Percentiles rank a stretch among this genome's conserved stretches.
phyloP scores from a whole-genome alignment of 2,329 filamentous ascomycete genomes.

The Fusarium globosum region DNA sequence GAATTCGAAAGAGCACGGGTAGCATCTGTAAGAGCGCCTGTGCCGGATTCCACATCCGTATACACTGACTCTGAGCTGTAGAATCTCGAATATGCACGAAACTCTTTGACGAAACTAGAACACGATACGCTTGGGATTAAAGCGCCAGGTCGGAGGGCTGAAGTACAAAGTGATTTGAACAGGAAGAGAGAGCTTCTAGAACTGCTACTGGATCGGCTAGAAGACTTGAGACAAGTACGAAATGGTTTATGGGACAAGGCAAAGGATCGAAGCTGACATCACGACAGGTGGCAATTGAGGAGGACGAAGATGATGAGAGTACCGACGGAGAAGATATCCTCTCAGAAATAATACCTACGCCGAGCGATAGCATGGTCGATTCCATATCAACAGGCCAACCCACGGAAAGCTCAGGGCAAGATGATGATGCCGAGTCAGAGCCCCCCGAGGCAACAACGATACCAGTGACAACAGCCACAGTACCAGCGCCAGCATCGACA shows the following conservation, averaged over 20 bases:
- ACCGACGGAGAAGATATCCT: constrained; percentile 69
- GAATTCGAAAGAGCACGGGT: constrained; percentile 70
- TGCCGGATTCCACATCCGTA: not conserved
- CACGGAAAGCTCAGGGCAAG: constrained; percentile 35
- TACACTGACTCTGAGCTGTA: constrained; percentile 46
- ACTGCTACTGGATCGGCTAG: constrained; percentile 71
- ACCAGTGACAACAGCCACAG: constrained; percentile 13
- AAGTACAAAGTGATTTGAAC: constrained; percentile 72
- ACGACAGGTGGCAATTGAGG: constrained; percentile 48
- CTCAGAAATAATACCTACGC: constrained; percentile 64
- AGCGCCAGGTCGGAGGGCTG: constrained; percentile 66
- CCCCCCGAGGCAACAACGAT: constrained; percentile 56
- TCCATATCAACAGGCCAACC: constrained; percentile 49
- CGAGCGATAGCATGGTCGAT: constrained; percentile 62
- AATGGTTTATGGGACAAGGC: not conserved
- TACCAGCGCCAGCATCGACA: constrained; percentile 17
- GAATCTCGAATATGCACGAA: constrained; percentile 79
- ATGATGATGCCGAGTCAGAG: constrained; percentile 55
- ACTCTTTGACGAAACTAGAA: constrained; percentile 75
- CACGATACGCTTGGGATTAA: constrained; percentile 73
- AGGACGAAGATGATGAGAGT: constrained; percentile 54
- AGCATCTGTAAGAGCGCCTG: constrained; percentile 52
- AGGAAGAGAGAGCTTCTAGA: constrained; percentile 74
- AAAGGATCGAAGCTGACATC: constrained; percentile 18
- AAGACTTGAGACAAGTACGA: constrained; percentile 73